A percentile compares a stretch with the other conserved stretches of the same genome.
phyloP scores from a whole-genome alignment of 2,329 filamentous ascomycete species.

The Juglanconis sp. region DNA sequence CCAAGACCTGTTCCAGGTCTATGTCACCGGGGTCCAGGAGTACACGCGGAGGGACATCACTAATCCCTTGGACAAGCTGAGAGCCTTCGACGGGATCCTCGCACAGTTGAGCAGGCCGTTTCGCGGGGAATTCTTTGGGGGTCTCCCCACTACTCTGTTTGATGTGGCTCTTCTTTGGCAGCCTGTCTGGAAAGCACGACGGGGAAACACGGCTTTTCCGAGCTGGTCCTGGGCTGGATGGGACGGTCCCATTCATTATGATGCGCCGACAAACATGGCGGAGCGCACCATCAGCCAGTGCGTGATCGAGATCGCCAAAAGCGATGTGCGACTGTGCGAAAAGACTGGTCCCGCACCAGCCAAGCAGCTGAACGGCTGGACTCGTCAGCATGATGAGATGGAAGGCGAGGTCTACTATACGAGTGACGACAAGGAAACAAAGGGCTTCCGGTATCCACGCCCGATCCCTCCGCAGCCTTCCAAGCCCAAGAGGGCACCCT shows the following conservation, averaged over 20 bases:
- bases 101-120: conserved; percentile 1
- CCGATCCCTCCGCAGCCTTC: background rate
- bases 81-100: conserved; percentile 7
- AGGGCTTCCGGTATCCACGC: background rate
- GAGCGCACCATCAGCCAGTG: conserved; percentile 10
- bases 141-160: conserved; percentile 4
- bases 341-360: background rate
- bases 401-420: conserved; percentile 4
- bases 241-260: conserved; percentile 2
- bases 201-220: conserved; percentile 6
- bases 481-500: no score
- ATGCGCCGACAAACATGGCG: background rate
- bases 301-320: background rate
- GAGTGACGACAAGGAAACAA: background rate
- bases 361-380: background rate
- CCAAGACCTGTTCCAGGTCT: conserved; percentile 8
- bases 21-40: conserved; percentile 3
- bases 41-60: conserved; percentile 8
- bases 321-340: background rate
- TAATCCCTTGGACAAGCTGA: conserved; percentile 1
- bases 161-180: conserved; percentile 9
- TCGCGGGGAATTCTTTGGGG: background rate
- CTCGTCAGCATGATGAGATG: conserved; percentile 4
- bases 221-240: conserved; percentile 16
- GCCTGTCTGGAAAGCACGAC: background rate